phyloP scores from a whole-genome alignment of 352 stramenopile genomes.

The Phytophthora crassamura region DNA sequence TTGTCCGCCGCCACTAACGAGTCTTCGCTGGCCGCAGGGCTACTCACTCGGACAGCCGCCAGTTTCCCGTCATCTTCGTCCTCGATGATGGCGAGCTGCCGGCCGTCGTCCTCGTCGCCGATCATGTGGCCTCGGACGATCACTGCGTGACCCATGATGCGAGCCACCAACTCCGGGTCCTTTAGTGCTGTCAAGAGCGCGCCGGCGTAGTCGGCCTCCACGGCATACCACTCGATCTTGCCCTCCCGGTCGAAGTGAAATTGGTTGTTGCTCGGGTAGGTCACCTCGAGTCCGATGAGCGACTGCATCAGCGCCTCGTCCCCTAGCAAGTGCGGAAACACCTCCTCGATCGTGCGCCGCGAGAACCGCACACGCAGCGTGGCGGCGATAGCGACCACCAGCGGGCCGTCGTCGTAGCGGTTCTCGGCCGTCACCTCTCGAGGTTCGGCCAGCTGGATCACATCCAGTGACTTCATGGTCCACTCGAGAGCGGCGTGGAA shows the following conservation, averaged over 20 bases:
- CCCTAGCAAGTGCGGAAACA: conserved; percentile 49
- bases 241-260: conserved; percentile 50
- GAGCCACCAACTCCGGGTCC: conserved; percentile 26
- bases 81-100: conserved; percentile 6
- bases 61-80: not conserved
- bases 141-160: conserved; percentile 39
- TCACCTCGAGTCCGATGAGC: conserved; percentile 47
- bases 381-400: conserved; percentile 32
- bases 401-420: conserved; percentile 29
- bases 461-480: conserved; percentile 43
- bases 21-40: conserved; percentile 1
- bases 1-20: not conserved
- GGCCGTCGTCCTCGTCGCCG: conserved; percentile 28
- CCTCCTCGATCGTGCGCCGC: conserved; percentile 45
- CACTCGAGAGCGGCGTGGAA: conserved; percentile 46
- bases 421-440: conserved; percentile 19
- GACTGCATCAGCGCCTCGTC: conserved; percentile 36
- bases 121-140: conserved; percentile 51
- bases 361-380: conserved; percentile 47
- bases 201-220: conserved; percentile 42
- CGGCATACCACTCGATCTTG: conserved; percentile 49
- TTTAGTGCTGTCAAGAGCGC: conserved; percentile 36
- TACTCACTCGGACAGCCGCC: not conserved
- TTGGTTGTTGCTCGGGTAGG: conserved; percentile 43
- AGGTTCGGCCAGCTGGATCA: conserved; percentile 24